phyloP scores from a whole-genome alignment of 257 asterid genomes.

The Solanum sejunctum region DNA sequence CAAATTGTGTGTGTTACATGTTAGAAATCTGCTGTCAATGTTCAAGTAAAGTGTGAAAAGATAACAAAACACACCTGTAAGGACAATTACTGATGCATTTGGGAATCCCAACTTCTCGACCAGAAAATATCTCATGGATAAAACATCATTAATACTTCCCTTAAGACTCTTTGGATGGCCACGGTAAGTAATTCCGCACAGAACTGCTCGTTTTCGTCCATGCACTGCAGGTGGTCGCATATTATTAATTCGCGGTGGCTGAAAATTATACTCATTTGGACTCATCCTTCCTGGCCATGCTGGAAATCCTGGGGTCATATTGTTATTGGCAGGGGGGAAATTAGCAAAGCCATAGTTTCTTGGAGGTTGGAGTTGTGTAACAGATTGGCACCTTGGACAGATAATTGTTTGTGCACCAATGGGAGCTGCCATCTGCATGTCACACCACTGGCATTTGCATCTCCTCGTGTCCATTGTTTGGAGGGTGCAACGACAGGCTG shows the following conservation, averaged over 20 bases:
- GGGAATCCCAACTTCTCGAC: slow-evolving; percentile 47
- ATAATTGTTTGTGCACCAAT: slow-evolving; percentile 17
- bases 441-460: slow-evolving; percentile 42
- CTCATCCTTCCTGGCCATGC: neutral
- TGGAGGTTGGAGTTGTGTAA: slow-evolving; percentile 2
- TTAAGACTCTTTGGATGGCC: slow-evolving; percentile 34
- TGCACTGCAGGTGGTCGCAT: slow-evolving; percentile 15
- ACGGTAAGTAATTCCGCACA: slow-evolving; percentile 57
- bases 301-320: slow-evolving; percentile 5
- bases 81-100: slow-evolving; percentile 37
- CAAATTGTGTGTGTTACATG: neutral
- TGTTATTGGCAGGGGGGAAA: neutral
- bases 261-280: neutral
- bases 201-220: slow-evolving; percentile 50
- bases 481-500: neutral
- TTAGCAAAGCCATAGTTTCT: neutral
- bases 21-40: neutral
- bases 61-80: slow-evolving; percentile 39
- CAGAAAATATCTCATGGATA: slow-evolving; percentile 35
- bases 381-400: slow-evolving; percentile 35
- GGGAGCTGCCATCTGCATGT: slow-evolving; percentile 21
- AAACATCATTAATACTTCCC: slow-evolving; percentile 55
- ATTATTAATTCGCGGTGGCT: slow-evolving; percentile 4
- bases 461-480: slow-evolving; percentile 31
- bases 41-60: neutral